These are phyloP conservation scores for Erysimum cheiri DNA, from an alignment of 441 rosid species.

Conservation along the genomic window DNA sequence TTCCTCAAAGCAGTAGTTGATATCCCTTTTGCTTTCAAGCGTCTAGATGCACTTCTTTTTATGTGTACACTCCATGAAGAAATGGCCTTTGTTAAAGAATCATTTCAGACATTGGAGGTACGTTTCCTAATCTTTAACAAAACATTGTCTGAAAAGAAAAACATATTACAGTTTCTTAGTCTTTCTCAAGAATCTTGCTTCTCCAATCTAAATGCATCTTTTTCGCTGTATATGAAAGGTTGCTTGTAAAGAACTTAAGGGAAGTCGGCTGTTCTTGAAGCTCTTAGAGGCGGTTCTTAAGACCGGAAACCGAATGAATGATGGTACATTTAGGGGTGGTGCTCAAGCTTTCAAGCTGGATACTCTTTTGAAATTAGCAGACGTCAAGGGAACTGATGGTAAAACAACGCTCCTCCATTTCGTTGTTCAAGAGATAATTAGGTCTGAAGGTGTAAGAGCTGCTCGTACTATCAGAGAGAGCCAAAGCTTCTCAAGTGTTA, in stretches of 20 bases:
- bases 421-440: conserved; percentile 93
- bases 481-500: conserved; percentile 68
- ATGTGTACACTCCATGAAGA: conserved; percentile 89
- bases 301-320: conserved; percentile 98
- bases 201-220: conserved; percentile 30
- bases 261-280: conserved; percentile 87
- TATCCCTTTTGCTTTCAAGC: conserved; percentile 84
- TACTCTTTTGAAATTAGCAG: conserved; percentile 91
- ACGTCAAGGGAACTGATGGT: conserved; percentile 94
- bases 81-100: conserved; percentile 62
- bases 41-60: conserved; percentile 85
- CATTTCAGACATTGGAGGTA: conserved; percentile 86
- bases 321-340: conserved; percentile 97
- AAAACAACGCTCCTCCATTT: conserved; percentile 99
- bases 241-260: conserved; percentile 84
- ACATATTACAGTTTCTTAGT: conserved; percentile 9
- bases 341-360: conserved; percentile 99
- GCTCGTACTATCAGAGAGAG: conserved; percentile 70
- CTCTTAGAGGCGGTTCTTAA: conserved; percentile 98
- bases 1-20: conserved; percentile 82
- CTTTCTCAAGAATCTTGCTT: conserved; percentile 20
- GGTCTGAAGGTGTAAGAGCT: conserved; percentile 89
- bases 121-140: conserved; percentile 6
- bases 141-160: background rate
- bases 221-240: conserved; percentile 54